phyloP scores from a whole-genome alignment of 1,284 basidiomycete genomes.

The Pterulicium gracile region DNA sequence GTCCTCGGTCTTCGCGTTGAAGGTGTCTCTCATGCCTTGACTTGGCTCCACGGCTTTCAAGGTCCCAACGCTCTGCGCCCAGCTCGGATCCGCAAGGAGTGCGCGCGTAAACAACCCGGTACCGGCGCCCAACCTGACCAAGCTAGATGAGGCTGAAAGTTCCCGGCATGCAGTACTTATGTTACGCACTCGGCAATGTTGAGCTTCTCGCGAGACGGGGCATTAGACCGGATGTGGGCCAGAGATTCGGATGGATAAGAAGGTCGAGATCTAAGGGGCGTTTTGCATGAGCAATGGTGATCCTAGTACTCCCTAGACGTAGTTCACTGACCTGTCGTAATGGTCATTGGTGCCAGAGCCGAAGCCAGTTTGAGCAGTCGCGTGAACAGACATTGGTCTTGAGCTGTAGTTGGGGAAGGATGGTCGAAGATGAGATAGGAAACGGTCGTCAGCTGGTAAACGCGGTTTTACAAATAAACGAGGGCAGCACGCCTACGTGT shows the following conservation, averaged over 20 bases:
- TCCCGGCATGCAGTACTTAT: not conserved
- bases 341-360: conserved; percentile 62
- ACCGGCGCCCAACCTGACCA: conserved; percentile 51
- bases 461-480: too few relatives aligned
- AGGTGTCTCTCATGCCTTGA: conserved; percentile 57
- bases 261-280: conserved; percentile 44
- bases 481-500: too few relatives aligned
- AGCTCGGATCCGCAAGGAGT: conserved; percentile 50
- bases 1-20: conserved; percentile 40
- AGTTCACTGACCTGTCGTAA: conserved; percentile 73
- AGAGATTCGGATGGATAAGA: conserved; percentile 55
- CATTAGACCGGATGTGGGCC: conserved; percentile 38
- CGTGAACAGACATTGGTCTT: conserved; percentile 32
- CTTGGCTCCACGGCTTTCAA: conserved; percentile 65
- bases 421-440: not conserved
- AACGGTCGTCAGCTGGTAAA: too few relatives aligned
- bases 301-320: too few relatives aligned
- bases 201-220: conserved; percentile 28
- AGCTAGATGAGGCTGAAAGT: conserved; percentile 1
- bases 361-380: conserved; percentile 55
- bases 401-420: too few relatives aligned
- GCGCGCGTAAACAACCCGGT: conserved; percentile 77
- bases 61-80: conserved; percentile 33
- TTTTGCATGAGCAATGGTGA: conserved; percentile 4
- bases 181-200: conserved; percentile 58